A percentile compares a stretch with the other conserved stretches of the same genome.
Evolutionary conservation across 2,329 filamentous ascomycete genomes (phyloP).

Genomic region (Didymella pinodella): DNA sequence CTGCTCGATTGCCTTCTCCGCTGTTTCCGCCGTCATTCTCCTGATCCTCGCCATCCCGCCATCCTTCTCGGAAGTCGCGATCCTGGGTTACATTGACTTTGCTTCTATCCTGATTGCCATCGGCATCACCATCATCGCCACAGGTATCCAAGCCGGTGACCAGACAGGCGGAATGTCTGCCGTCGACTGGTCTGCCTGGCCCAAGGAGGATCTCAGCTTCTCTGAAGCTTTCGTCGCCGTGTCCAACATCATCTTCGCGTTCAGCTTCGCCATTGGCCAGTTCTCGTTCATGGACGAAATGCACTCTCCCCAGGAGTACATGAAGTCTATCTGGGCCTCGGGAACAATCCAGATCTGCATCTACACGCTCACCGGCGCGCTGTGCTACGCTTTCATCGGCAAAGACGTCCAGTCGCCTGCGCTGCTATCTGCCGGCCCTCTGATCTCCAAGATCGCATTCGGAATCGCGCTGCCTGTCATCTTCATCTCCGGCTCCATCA

Average conservation of each 20-base stretch:
- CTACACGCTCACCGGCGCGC: slow-evolving; percentile 24
- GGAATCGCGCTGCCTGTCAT: slow-evolving; percentile 24
- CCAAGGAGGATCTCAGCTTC: slow-evolving; percentile 21
- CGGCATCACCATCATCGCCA: slow-evolving; percentile 27
- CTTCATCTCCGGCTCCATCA: slow-evolving; percentile 25
- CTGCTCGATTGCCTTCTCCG: slow-evolving; percentile 25
- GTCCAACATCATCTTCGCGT: slow-evolving; percentile 26
- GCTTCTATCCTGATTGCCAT: slow-evolving; percentile 26
- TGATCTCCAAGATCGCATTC: slow-evolving; percentile 23
- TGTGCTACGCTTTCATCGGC: slow-evolving; percentile 27
- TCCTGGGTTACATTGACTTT: slow-evolving; percentile 26
- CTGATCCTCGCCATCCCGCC: slow-evolving; percentile 26
- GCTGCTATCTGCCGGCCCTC: slow-evolving; percentile 19
- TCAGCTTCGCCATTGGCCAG: slow-evolving; percentile 25
- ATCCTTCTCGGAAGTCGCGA: slow-evolving; percentile 25
- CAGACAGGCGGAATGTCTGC: slow-evolving; percentile 19
- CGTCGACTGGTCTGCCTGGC: slow-evolving; percentile 26
- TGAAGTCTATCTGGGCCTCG: slow-evolving; percentile 25
- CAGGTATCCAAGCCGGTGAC: slow-evolving; percentile 21
- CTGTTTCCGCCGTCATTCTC: slow-evolving; percentile 24
- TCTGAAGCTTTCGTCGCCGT: slow-evolving; percentile 26
- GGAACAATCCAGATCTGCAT: slow-evolving; percentile 24
- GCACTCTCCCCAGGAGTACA: slow-evolving; percentile 24
- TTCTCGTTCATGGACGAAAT: slow-evolving; percentile 28
- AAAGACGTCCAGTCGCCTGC: slow-evolving; percentile 16